Conservation (phyloP, 2,329 filamentous ascomycete genomes). For the Taxawa tesnikishii region DNA sequence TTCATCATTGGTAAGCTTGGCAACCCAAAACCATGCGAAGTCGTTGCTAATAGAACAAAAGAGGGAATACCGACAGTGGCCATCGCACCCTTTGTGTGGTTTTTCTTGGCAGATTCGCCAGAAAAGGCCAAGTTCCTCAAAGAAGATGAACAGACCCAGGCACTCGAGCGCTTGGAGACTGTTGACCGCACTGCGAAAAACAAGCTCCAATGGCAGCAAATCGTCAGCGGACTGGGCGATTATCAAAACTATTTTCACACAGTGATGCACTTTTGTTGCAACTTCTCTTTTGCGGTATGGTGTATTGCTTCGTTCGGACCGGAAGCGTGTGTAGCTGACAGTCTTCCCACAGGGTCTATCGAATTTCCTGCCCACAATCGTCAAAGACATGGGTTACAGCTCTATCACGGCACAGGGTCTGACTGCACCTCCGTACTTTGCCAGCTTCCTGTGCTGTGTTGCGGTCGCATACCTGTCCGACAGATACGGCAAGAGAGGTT, state of each 20-base stretch:
- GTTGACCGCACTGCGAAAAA: conserved; percentile 12
- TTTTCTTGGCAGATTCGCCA: neutral
- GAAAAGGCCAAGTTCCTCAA: neutral
- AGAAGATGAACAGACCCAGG: conserved; percentile 7
- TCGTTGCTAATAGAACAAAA: neutral
- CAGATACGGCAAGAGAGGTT: conserved; percentile 18
- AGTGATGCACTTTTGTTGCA: conserved; percentile 45
- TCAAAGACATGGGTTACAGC: conserved; percentile 27
- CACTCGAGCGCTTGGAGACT: conserved; percentile 25
- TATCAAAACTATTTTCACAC: conserved; percentile 5
- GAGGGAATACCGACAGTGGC: neutral
- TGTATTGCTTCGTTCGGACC: no score
- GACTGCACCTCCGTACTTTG: conserved; percentile 27
- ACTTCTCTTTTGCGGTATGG: conserved; percentile 42
- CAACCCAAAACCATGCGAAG: neutral
- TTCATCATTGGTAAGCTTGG: conserved; percentile 32
- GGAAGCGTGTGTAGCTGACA: no score
- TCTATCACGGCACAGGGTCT: conserved; percentile 26
- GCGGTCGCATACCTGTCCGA: conserved; percentile 22
- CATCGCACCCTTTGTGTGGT: neutral
- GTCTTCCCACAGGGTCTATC: neutral
- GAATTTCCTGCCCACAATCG: conserved; percentile 19
- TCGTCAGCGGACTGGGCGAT: neutral
- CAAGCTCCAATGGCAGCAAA: neutral
- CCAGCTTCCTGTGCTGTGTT: conserved; percentile 9